Evolutionary conservation across 2,329 filamentous ascomycete species (phyloP).

Genomic region (Myriosclerotinia duriaeana): DNA sequence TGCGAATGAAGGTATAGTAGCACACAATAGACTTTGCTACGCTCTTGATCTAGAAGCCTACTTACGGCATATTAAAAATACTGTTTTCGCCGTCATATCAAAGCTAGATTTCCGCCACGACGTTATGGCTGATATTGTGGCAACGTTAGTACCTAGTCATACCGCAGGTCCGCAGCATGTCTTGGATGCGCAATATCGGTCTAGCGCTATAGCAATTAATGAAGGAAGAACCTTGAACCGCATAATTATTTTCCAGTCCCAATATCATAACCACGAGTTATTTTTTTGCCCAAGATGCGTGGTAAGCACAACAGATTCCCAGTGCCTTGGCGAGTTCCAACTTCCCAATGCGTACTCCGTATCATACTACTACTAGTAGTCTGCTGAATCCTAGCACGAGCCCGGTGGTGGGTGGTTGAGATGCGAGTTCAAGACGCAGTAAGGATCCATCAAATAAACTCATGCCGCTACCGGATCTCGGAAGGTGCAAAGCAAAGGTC

Average conservation of each 20-base stretch:
- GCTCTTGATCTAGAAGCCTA: neutral
- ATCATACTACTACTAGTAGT: no score
- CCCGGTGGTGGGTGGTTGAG: neutral
- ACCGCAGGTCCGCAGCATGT: no score
- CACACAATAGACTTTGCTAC: neutral
- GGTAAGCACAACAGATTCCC: neutral
- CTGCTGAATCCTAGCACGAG: neutral
- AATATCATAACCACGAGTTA: neutral
- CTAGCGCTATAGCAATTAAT: neutral
- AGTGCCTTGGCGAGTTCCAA: neutral
- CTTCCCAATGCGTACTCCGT: neutral
- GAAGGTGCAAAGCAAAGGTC: neutral
- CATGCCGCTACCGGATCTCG: conserved; percentile 7
- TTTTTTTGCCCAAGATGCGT: neutral
- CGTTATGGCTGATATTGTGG: no score
- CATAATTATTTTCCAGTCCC: neutral
- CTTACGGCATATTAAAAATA: neutral
- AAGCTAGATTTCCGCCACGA: neutral
- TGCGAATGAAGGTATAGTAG: neutral
- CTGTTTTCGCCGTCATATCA: neutral
- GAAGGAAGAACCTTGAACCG: neutral
- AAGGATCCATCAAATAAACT: neutral
- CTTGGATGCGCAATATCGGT: neutral
- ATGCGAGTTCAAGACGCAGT: neutral
- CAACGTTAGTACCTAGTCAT: no score